These are phyloP conservation scores for Meira nashicola DNA, from an alignment of 1,284 basidiomycete genomes.

Conservation along the genomic window DNA sequence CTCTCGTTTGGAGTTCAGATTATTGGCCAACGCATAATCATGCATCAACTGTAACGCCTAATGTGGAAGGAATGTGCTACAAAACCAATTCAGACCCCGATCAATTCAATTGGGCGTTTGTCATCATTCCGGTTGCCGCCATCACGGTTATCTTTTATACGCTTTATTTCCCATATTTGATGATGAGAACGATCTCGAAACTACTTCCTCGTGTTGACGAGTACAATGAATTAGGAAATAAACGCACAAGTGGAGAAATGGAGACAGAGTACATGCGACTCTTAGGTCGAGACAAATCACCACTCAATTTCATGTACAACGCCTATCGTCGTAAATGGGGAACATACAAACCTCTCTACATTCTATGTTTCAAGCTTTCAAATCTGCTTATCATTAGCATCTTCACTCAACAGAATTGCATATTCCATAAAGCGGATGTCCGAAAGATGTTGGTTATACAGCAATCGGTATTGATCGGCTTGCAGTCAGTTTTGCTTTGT, in stretches of 20 bases:
- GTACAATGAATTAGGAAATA: conserved; percentile 68
- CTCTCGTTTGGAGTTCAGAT: conserved; percentile 40
- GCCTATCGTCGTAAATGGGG: conserved; percentile 56
- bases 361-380: conserved; percentile 62
- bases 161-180: conserved; percentile 67
- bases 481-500: conserved; percentile 62
- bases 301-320: conserved; percentile 68
- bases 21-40: conserved; percentile 57
- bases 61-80: conserved; percentile 72
- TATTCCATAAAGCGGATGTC: conserved; percentile 62
- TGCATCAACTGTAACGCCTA: conserved; percentile 57
- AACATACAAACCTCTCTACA: conserved; percentile 50
- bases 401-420: conserved; percentile 65
- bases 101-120: conserved; percentile 67
- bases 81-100: conserved; percentile 63
- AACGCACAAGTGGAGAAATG: conserved; percentile 60
- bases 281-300: conserved; percentile 64
- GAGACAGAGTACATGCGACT: conserved; percentile 70
- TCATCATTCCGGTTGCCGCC: conserved; percentile 62
- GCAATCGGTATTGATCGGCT: conserved; percentile 63
- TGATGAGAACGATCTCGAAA: conserved; percentile 60
- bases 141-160: conserved; percentile 63
- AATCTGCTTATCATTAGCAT: conserved; percentile 66
- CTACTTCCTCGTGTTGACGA: conserved; percentile 66
- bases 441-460: conserved; percentile 62